Evolutionary conservation across 352 stramenopile species (phyloP).

Genomic region (Pythium dissimile): DNA sequence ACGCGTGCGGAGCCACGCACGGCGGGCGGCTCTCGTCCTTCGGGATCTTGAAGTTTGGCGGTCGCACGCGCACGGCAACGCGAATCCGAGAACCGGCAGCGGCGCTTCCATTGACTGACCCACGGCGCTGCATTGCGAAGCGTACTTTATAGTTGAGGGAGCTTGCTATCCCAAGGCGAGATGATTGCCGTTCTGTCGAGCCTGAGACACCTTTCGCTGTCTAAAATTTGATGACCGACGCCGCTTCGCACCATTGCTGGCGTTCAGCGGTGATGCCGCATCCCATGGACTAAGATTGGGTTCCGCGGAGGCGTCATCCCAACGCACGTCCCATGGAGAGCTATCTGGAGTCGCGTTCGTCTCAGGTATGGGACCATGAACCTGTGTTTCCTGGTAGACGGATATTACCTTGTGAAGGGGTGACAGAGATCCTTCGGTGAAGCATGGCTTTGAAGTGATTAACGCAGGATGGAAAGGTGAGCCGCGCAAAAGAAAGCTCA

Average conservation of each 20-base stretch:
- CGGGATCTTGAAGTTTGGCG: conserved; percentile 26
- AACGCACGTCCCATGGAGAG: not conserved
- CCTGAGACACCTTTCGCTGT: too few species aligned
- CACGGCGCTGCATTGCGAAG: conserved; percentile 13
- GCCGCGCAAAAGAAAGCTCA: conserved; percentile 11
- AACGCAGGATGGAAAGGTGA: not conserved
- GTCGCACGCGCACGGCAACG: conserved; percentile 66
- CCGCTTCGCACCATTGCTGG: too few species aligned
- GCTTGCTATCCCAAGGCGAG: too few species aligned
- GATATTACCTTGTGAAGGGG: not conserved
- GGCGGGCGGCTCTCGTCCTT: conserved; percentile 17
- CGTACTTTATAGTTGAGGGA: too few species aligned
- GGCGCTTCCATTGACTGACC: conserved; percentile 9
- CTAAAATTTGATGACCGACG: too few species aligned
- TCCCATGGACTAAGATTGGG: conserved; percentile 20
- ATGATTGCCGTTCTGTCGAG: too few species aligned
- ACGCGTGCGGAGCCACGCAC: conserved; percentile 12
- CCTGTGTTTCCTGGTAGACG: not conserved
- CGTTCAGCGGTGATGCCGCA: not conserved
- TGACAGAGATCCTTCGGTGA: not conserved
- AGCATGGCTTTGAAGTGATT: not conserved
- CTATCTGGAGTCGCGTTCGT: too few species aligned
- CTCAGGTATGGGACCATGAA: not conserved
- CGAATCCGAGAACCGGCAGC: conserved; percentile 34
- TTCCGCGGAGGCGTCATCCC: not conserved